Base-by-base conservation (phyloP, 1,139 yeast species). In the Kodamaea fungicola region DNA sequence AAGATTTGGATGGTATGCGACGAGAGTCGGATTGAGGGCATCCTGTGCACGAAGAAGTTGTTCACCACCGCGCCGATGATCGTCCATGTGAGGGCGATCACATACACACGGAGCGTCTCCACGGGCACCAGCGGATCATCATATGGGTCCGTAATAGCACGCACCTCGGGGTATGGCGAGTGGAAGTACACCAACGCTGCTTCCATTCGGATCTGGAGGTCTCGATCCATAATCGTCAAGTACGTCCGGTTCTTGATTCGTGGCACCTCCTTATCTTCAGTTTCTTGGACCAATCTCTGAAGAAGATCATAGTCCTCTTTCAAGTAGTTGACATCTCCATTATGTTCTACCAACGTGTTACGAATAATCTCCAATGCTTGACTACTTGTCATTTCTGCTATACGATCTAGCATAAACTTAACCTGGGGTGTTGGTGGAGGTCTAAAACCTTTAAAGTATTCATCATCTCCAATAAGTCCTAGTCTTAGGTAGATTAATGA, bases 151-250 rank as follows among this genome's bases (percentile, higher is more conserved):
- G 73, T 67, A 6, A 70, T 61, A 8, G 74, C 67, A 38, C 76
- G 48, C 12, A 71, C 62, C 43, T 71, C 76, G 4, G 75, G 74
- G 41, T 70, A 71, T 12, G 75, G 75, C 6, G 74, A 67, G 48
- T 69, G 75, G 43, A 41, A 69, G 26, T 64, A 66, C n/a, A 69
- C 62, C 24, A 71, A 48, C 1, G 64, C 56, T 1, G 76, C 75
- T 42, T 70, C 75, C 9, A 65, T 37, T 26, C 67, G 54, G 9
- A 61, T 59, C 40, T 64, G 71, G 7, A 67, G 46, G 8, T 51
- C 42, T 71, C 74, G 65, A 41, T 67, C 71, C 6, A 50, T 44
- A 9, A 65, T 54, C 9, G 48, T 43, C 28, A 64, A 50, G 40
- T 65, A 64, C 4, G 58, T 47, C 40, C 59, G 61, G 35, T 59